Conservation (phyloP, 805 yeast species). For the Starmerella stellata region DNA sequence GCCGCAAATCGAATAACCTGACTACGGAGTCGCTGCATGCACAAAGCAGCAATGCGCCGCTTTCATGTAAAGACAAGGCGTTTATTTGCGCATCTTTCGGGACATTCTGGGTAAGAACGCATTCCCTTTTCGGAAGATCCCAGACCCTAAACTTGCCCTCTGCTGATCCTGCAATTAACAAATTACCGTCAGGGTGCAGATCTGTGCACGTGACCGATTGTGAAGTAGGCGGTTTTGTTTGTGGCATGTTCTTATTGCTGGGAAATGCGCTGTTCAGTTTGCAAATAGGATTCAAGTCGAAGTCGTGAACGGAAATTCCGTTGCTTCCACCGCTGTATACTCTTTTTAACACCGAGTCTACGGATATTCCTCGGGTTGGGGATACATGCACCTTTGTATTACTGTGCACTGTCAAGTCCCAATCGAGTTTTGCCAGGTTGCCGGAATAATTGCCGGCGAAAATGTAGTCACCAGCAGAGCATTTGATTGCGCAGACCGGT, state of each 20-base stretch:
- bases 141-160: background rate
- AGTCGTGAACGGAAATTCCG: conserved; percentile 1
- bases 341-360: background rate
- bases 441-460: conserved; percentile 83
- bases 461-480: conserved; percentile 28
- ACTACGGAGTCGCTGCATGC: conserved; percentile 65
- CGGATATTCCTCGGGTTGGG: conserved; percentile 25
- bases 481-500: conserved; percentile 43
- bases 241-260: conserved; percentile 26
- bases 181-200: background rate
- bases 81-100: background rate
- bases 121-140: background rate
- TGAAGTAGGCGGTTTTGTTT: background rate
- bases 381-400: conserved; percentile 17
- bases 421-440: conserved; percentile 28
- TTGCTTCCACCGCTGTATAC: conserved; percentile 3
- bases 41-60: conserved; percentile 58
- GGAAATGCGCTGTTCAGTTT: conserved; percentile 28
- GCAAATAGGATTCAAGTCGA: background rate
- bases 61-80: conserved; percentile 23
- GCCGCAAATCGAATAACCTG: conserved; percentile 70
- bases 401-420: conserved; percentile 1
- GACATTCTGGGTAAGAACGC: background rate
- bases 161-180: background rate
- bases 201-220: background rate